Conservation (phyloP, 345 rosid species). For the Bruguiera sexangula region DNA sequence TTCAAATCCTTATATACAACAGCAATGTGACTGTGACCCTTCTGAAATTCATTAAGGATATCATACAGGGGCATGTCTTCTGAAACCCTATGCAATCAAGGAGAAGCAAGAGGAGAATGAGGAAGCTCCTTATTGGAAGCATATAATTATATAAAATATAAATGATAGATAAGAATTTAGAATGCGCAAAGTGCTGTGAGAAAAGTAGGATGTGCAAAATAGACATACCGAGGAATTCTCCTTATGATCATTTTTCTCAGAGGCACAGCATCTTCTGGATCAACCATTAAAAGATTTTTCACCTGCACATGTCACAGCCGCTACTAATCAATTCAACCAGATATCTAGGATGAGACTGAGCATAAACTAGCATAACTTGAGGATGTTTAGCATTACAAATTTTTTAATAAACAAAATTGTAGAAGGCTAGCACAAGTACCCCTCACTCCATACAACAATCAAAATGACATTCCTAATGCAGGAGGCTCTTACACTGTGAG, state of each 20-base stretch:
- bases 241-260: constrained; percentile 77
- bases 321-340: constrained; percentile 4
- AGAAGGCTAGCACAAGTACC: too few species aligned
- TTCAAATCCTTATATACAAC: constrained; percentile 75
- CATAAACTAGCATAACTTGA: not conserved
- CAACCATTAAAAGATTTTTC: constrained; percentile 82
- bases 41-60: constrained; percentile 91
- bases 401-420: too few species aligned
- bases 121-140: constrained; percentile 1
- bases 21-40: constrained; percentile 96
- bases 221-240: constrained; percentile 75
- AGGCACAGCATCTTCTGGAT: constrained; percentile 66
- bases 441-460: too few species aligned
- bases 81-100: constrained; percentile 52
- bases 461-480: too few species aligned
- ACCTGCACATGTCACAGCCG: constrained; percentile 44
- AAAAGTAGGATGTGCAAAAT: not conserved
- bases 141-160: too few species aligned
- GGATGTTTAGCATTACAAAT: not conserved
- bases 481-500: too few species aligned
- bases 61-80: constrained; percentile 87
- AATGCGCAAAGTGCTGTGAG: not conserved
- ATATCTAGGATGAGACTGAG: not conserved
- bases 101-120: constrained; percentile 11
- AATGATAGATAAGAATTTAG: not conserved